A percentile compares a stretch with the other conserved stretches of the same genome.
Conservation (phyloP, 2,329 filamentous ascomycete genomes). For the Didymella segeticola region DNA sequence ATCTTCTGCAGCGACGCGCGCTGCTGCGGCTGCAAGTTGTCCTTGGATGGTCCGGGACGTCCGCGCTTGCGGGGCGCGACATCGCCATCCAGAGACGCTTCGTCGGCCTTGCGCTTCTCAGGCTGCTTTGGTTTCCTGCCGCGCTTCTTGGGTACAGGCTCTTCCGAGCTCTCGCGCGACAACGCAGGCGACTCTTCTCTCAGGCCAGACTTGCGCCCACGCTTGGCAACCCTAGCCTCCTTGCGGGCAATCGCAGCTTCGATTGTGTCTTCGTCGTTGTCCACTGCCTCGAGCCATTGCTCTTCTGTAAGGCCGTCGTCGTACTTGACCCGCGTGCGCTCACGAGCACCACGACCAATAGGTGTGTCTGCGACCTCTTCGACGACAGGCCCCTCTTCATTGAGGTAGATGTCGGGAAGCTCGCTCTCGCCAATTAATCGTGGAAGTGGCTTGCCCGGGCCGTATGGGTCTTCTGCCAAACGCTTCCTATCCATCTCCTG, state of each 20-base stretch:
- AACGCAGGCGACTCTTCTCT: conserved; percentile 76
- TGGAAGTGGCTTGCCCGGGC: conserved; percentile 71
- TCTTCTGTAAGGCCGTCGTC: conserved; percentile 98
- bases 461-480: conserved; percentile 70
- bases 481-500: conserved; percentile 83
- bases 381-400: conserved; percentile 79
- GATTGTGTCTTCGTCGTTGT: conserved; percentile 93
- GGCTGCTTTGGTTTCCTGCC: conserved; percentile 74
- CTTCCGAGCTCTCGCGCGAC: conserved; percentile 85
- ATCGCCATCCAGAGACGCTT: conserved; percentile 70
- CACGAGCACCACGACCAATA: conserved; percentile 87
- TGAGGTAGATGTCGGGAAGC: conserved; percentile 91
- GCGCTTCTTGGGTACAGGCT: conserved; percentile 77
- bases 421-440: conserved; percentile 88
- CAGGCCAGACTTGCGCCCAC: conserved; percentile 67
- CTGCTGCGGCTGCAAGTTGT: conserved; percentile 71
- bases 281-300: conserved; percentile 97
- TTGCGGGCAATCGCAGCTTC: conserved; percentile 93
- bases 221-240: conserved; percentile 80
- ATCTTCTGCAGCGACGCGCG: conserved; percentile 81
- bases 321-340: conserved; percentile 92
- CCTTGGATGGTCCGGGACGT: conserved; percentile 68
- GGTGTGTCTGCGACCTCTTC: conserved; percentile 78
- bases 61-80: conserved; percentile 70
- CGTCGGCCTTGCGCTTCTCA: conserved; percentile 88